These are phyloP conservation scores for Trametes versicolor DNA, from an alignment of 1,284 basidiomycete species.

Conservation along the genomic window DNA sequence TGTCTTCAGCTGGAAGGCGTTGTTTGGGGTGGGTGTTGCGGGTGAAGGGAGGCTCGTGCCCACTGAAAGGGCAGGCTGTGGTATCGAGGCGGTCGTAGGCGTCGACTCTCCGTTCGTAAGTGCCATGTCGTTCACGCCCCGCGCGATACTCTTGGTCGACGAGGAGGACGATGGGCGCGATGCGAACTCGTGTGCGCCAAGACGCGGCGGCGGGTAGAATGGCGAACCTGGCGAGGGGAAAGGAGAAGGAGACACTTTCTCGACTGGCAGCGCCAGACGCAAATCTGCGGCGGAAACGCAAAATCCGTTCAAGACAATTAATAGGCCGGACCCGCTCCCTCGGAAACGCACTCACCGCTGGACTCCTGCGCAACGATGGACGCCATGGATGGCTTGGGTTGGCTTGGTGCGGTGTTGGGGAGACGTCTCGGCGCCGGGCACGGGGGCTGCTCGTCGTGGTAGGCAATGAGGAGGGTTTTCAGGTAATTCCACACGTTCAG, in stretches of 20 bases:
- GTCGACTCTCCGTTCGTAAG: slow-evolving; percentile 39
- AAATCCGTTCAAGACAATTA: slow-evolving; percentile 27
- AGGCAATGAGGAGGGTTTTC: slow-evolving; percentile 36
- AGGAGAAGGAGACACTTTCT: slow-evolving; percentile 60
- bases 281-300: slow-evolving; percentile 38
- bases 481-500: slow-evolving; percentile 26
- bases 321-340: slow-evolving; percentile 27
- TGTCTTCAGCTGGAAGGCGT: slow-evolving; percentile 33
- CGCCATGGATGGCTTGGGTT: slow-evolving; percentile 26
- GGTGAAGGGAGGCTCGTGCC: slow-evolving; percentile 33
- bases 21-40: slow-evolving; percentile 39
- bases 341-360: slow-evolving; percentile 25
- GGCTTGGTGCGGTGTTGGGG: slow-evolving; percentile 14
- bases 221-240: slow-evolving; percentile 76
- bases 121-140: slow-evolving; percentile 33
- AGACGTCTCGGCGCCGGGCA: slow-evolving; percentile 15
- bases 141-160: slow-evolving; percentile 39
- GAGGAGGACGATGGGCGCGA: slow-evolving; percentile 51
- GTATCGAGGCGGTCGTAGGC: slow-evolving; percentile 34
- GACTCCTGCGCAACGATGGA: slow-evolving; percentile 33
- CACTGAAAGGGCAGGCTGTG: slow-evolving; percentile 26
- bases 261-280: slow-evolving; percentile 56
- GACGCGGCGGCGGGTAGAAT: slow-evolving; percentile 71
- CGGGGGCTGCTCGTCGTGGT: slow-evolving; percentile 32
- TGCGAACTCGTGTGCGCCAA: slow-evolving; percentile 73